These are phyloP conservation scores for Meyerozyma sp. DNA, from an alignment of 1,139 yeast species.

Conservation along the genomic window DNA sequence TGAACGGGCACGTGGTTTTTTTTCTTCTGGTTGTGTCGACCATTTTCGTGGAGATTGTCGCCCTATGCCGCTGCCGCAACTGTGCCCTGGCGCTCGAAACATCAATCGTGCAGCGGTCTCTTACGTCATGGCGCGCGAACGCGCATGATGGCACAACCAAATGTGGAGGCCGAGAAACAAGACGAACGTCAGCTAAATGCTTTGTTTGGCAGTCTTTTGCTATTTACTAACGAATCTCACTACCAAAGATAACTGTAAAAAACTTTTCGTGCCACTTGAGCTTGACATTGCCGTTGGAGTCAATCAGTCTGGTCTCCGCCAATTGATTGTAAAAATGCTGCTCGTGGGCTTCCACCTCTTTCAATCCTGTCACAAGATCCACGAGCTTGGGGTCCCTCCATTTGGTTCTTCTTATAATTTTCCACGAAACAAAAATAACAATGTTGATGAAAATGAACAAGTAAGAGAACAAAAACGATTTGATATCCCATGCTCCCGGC, in stretches of 20 bases:
- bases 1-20: too few species aligned
- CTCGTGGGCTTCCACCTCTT: conserved; percentile 50
- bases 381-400: conserved; percentile 47
- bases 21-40: too few species aligned
- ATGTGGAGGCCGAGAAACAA: too few species aligned
- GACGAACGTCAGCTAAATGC: background rate
- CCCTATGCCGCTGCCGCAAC: too few species aligned
- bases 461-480: conserved; percentile 62
- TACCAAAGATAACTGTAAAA: conserved; percentile 17
- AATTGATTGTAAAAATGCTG: conserved; percentile 14
- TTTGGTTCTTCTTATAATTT: conserved; percentile 47
- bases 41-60: too few species aligned
- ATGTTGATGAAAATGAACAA: conserved; percentile 63
- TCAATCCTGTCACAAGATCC: conserved; percentile 50
- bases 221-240: conserved; percentile 11
- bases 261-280: conserved; percentile 9
- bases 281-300: conserved; percentile 11
- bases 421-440: conserved; percentile 52
- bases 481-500: conserved; percentile 56
- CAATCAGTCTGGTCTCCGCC: conserved; percentile 10
- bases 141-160: too few species aligned
- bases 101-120: too few species aligned
- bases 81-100: too few species aligned
- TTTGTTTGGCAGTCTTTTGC: background rate
- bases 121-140: too few species aligned